Percentiles rank a stretch among this genome's conserved stretches.
Evolutionary conservation across 176 grass and related monocot genomes (phyloP).

Genomic region (Dendrocalamus sinicus): DNA sequence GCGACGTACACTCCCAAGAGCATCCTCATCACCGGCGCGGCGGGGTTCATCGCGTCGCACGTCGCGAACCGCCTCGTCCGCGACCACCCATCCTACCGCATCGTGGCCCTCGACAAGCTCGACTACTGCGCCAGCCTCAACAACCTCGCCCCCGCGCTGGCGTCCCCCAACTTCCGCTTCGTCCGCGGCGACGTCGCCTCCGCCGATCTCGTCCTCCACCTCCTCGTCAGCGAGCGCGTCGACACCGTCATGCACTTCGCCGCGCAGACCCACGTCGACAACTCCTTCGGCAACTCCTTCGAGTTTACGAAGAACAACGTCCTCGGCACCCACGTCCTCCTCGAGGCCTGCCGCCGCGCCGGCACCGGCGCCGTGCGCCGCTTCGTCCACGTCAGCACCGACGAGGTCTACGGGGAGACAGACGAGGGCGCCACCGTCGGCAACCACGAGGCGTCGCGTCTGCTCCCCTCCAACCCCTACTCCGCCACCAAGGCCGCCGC

Average conservation of each 20-base stretch:
- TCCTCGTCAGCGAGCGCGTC: conserved; percentile 7
- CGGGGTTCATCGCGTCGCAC: conserved; percentile 24
- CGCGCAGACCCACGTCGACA: conserved; percentile 31
- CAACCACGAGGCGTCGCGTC: conserved; percentile 18
- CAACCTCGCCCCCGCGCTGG: background rate
- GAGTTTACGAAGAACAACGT: conserved; percentile 39
- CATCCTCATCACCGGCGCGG: conserved; percentile 33
- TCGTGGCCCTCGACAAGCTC: conserved; percentile 32
- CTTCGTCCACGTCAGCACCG: conserved; percentile 37
- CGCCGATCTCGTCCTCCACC: conserved; percentile 22
- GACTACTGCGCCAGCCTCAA: conserved; percentile 29
- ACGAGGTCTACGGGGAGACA: conserved; percentile 22
- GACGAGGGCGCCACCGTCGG: conserved; percentile 9
- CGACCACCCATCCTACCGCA: background rate
- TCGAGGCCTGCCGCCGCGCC: conserved; percentile 26
- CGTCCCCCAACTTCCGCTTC: conserved; percentile 26
- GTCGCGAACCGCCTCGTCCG: conserved; percentile 32
- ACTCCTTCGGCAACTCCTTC: conserved; percentile 27
- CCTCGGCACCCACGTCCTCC: conserved; percentile 25
- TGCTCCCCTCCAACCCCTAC: conserved; percentile 35
- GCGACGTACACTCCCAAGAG: background rate
- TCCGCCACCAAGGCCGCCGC: conserved; percentile 31
- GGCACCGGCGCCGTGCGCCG: background rate
- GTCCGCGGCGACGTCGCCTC: conserved; percentile 15
- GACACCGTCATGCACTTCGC: conserved; percentile 42